Base-by-base conservation (phyloP, 495 filamentous ascomycete genomes). In the Penicillium cosmopolitanum region DNA sequence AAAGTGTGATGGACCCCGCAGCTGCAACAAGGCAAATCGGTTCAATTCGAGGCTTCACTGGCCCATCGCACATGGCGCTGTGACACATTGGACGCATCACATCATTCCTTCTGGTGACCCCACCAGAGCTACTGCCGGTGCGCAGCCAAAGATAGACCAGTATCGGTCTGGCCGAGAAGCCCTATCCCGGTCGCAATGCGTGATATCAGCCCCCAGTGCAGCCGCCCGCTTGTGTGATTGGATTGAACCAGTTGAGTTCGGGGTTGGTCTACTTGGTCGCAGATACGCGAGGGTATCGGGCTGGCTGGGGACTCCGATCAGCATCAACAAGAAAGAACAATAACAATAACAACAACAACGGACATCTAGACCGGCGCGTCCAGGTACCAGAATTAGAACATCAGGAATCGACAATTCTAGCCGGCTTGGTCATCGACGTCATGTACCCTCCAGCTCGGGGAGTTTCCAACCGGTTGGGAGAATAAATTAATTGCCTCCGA, bases 1-100 rank as follows among this genome's bases (percentile, higher is more conserved):
- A 38, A 40, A 40, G 57, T 69, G 68, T 71, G 68, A 71, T 65
- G 55, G 50, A 71, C 68, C 68, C 66, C 68, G 68, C 68, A 71
- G 62, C 43, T 50, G 52, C 47, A 34, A 63, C 56, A 64, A 43
- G 52, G 25, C 54, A 61, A n/a, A 59, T 65, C 66, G 58, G 55
- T 44, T 60, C 53, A 56, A 63, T 50, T 53, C 51, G 46, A 28
- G 55, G 61, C 50, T 55, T 47, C 51, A 69, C 66, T 70, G 65
- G 67, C 33, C 36, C 56, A 46, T 58, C 57, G 53, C 66, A 67
- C 62, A 66, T 68, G 68, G 68, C 57, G 57, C 52, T 56, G 65
- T 66, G 65, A 65, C 62, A 60, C 60, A 63, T 55, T 53, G 60
- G 64, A 72, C 44, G 60, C 57, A 60, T 72, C 69, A 72, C 62